phyloP scores from a whole-genome alignment of 1,284 basidiomycete species.

The Crucibulum parvulum region DNA sequence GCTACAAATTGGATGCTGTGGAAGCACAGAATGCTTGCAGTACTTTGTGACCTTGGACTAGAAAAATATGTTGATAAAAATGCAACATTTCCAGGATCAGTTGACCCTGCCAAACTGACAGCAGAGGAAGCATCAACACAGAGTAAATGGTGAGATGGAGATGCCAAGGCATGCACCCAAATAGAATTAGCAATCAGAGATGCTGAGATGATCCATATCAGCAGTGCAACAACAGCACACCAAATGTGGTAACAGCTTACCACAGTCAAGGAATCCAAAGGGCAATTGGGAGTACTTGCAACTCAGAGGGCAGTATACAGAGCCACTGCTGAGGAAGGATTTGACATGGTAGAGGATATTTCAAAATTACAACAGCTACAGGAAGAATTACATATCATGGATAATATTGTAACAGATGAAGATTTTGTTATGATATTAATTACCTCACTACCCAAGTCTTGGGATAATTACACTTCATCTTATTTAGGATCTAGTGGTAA shows the following conservation, averaged over 20 bases:
- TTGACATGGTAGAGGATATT: slow-evolving; percentile 28
- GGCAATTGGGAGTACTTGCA: slow-evolving; percentile 24
- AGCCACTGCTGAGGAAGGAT: slow-evolving; percentile 18
- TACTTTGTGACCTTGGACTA: slow-evolving; percentile 18
- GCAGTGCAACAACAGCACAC: slow-evolving; percentile 22
- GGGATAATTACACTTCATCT: slow-evolving; percentile 8
- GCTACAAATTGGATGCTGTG: slow-evolving; percentile 16
- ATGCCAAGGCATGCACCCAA: slow-evolving; percentile 25
- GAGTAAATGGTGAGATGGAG: slow-evolving; percentile 21
- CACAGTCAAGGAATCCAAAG: slow-evolving; percentile 31
- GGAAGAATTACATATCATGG: slow-evolving; percentile 24
- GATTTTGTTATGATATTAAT: slow-evolving; percentile 42
- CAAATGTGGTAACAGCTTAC: slow-evolving; percentile 32
- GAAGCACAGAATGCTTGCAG: slow-evolving; percentile 16
- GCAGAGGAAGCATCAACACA: slow-evolving; percentile 6
- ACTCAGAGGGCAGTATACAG: slow-evolving; percentile 22
- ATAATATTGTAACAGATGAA: slow-evolving; percentile 24
- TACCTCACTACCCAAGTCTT: slow-evolving; percentile 24
- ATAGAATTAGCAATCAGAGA: slow-evolving; percentile 32
- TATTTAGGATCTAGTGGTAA: not conserved
- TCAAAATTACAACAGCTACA: slow-evolving; percentile 22
- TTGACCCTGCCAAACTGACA: slow-evolving; percentile 3
- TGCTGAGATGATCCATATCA: slow-evolving; percentile 31
- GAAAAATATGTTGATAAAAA: slow-evolving; percentile 17
- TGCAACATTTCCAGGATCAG: slow-evolving; percentile 5